phyloP scores from a whole-genome alignment of 2,329 filamentous ascomycete species.

The Phyllosticta paracitricarpa region DNA sequence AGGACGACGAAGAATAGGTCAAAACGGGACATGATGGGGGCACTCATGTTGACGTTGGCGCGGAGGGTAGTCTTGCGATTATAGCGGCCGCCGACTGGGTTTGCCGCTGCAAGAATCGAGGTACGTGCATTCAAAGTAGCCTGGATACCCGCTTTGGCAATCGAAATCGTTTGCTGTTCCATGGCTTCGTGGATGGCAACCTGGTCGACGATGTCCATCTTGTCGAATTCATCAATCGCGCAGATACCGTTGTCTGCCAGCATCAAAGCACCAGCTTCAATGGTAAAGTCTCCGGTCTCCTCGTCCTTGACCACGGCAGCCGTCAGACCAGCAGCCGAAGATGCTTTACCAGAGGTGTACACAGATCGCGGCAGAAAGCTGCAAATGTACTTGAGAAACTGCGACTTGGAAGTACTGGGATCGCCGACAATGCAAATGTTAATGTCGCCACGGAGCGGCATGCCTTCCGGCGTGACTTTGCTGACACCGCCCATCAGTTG shows the following conservation, averaged over 20 bases:
- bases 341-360: conserved; percentile 96
- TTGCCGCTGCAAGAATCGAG: conserved; percentile 89
- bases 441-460: conserved; percentile 92
- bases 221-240: conserved; percentile 98
- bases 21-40: conserved; percentile 98
- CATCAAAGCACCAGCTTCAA: conserved; percentile 97
- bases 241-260: conserved; percentile 93
- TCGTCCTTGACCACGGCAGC: conserved; percentile 96
- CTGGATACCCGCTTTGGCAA: conserved; percentile 96
- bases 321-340: conserved; percentile 92
- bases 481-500: conserved; percentile 94
- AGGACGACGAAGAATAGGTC: conserved; percentile 97
- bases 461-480: conserved; percentile 85
- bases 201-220: conserved; percentile 96
- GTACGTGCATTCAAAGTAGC: conserved; percentile 94
- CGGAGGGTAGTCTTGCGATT: conserved; percentile 91
- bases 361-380: conserved; percentile 93
- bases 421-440: conserved; percentile 98
- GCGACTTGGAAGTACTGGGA: conserved; percentile 92
- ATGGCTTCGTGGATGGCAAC: conserved; percentile 99
- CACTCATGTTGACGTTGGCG: conserved; percentile 96
- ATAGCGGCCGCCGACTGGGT: conserved; percentile 92
- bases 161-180: conserved; percentile 99
- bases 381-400: conserved; percentile 97
- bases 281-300: conserved; percentile 97